Evolutionary conservation across 148 eudicot genomes (phyloP).

Genomic region (Rhododendron vialii): DNA sequence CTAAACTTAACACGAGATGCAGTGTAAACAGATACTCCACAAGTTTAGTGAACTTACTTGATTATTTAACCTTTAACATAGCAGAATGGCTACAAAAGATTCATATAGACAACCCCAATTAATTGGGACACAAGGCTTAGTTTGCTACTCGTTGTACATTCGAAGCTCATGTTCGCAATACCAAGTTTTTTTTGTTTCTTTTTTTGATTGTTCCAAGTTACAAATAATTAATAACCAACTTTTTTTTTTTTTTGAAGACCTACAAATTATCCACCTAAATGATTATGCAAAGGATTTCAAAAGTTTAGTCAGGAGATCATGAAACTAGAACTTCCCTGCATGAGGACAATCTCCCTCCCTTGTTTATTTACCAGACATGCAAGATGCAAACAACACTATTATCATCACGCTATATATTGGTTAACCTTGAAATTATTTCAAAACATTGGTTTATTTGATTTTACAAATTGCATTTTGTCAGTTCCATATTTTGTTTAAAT

Average conservation of each 20-base stretch:
- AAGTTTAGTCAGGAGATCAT: neutral
- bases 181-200: no score
- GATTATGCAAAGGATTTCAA: neutral
- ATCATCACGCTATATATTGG: no score
- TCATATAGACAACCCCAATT: no score
- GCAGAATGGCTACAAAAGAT: no score
- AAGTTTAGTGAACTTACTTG: no score
- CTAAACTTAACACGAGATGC: no score
- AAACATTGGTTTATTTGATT: neutral
- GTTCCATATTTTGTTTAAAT: neutral
- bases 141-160: neutral
- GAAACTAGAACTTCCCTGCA: neutral
- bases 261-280: neutral
- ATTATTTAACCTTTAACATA: no score
- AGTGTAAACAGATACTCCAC: no score
- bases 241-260: no score
- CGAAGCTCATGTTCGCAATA: neutral
- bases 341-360: neutral
- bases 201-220: no score
- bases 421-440: neutral
- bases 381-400: neutral
- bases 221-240: no score
- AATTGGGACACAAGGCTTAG: neutral
- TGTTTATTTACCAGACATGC: neutral
- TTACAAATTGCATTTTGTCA: neutral